Base-by-base conservation (phyloP, 768 basidiomycete species). In the Neoboletus magnificus region DNA sequence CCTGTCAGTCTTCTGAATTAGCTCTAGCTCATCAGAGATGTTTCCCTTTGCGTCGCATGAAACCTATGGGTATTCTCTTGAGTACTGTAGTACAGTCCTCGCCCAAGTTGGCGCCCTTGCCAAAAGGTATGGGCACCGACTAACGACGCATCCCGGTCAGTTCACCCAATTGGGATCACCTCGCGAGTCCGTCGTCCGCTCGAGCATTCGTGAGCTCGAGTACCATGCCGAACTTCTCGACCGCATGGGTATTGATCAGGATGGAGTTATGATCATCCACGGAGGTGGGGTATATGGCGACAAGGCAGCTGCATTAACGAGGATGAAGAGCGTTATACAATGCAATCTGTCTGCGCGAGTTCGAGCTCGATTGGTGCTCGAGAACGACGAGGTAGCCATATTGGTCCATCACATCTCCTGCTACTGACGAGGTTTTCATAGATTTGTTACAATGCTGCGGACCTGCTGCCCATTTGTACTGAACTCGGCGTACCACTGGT, bases 201-300 rank as follows among this genome's bases (percentile, higher is more conserved):
- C 91, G 4, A 83, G 90, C 18, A 74, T 95, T 11, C 78, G 89
- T 16, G 94, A 98, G 56, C 77, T 98, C 27, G 76, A 78, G 23
- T 96, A 98, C 66, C 95, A 98, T 57, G 84, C 84, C 56, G 85
- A 95, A 69, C 89, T 97, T 81, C 77, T 96, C 66, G 88, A 92
- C 51, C 74, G 82, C 20, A 92, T 96, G 90, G 88, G 84, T 0
- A 67, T 92, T 32, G 91, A 83, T 12, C 73, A 77, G n/a, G 92
- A 98, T 55, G 84, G 87, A 5, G 91, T 98, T 6, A 91, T 94
- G 79, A 87, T 96, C 59, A 79, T 94, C 10, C 92, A 94, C 71
- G 89, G 91, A 16, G 87, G 89, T 40, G 91, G 91, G 1, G 79
- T 90, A 30, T 96, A 93, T 61, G 85, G 82, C 5, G 89, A 97